These are phyloP conservation scores for Periconia sp. DNA, from an alignment of 2,329 filamentous ascomycete genomes.

Conservation along the genomic window DNA sequence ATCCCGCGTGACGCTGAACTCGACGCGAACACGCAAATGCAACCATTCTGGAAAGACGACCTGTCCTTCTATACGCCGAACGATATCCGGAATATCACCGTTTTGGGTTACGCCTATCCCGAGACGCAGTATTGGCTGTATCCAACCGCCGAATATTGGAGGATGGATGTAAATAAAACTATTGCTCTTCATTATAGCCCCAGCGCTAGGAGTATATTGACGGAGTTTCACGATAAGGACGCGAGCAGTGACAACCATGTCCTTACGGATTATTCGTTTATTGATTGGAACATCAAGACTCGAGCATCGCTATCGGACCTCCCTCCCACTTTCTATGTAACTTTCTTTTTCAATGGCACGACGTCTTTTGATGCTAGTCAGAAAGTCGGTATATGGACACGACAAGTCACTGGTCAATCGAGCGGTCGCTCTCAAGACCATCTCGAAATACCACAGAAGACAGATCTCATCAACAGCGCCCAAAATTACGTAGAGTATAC, in stretches of 20 bases:
- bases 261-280: slow-evolving; percentile 13
- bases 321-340: slow-evolving; percentile 23
- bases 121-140: slow-evolving; percentile 34
- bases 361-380: slow-evolving; percentile 15
- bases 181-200: slow-evolving; percentile 28
- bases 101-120: slow-evolving; percentile 38
- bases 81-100: slow-evolving; percentile 22
- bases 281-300: slow-evolving; percentile 28
- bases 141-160: slow-evolving; percentile 13
- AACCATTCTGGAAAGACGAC: slow-evolving; percentile 32
- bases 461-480: slow-evolving; percentile 40
- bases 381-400: slow-evolving; percentile 30
- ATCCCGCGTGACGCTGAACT: slow-evolving; percentile 47
- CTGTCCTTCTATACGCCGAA: slow-evolving; percentile 34
- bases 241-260: slow-evolving; percentile 1
- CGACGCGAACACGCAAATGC: slow-evolving; percentile 50
- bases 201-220: slow-evolving; percentile 10
- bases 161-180: slow-evolving; percentile 9
- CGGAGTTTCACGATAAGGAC: background rate
- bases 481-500: slow-evolving; percentile 15
- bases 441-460: slow-evolving; percentile 39
- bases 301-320: slow-evolving; percentile 8
- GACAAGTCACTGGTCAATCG: slow-evolving; percentile 16
- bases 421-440: background rate
- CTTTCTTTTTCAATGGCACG: slow-evolving; percentile 21